phyloP scores from a whole-genome alignment of 2,329 filamentous ascomycete species.

The Elsinoe fawcettii region DNA sequence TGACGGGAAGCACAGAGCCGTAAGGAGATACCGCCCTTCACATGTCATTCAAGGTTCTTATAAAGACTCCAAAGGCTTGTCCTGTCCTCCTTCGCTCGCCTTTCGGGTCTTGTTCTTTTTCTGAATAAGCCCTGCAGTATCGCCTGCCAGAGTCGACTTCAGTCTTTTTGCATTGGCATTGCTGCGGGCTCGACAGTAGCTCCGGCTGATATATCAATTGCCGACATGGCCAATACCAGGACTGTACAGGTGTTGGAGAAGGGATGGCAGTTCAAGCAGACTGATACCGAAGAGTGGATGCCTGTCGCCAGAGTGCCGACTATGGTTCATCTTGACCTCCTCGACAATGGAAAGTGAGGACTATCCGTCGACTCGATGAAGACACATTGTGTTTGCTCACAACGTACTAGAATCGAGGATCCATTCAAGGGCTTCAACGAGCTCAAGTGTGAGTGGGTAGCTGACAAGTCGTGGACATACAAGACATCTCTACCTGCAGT shows the following conservation, averaged over 20 bases:
- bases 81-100: neutral
- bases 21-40: neutral
- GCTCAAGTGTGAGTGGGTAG: conserved; percentile 43
- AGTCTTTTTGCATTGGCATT: neutral
- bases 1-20: neutral
- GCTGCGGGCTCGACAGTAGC: neutral
- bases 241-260: conserved; percentile 28
- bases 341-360: conserved; percentile 39
- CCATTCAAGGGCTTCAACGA: conserved; percentile 46
- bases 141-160: neutral
- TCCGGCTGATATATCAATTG: neutral
- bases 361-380: neutral
- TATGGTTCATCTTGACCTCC: conserved; percentile 42
- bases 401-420: conserved; percentile 37
- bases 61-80: neutral
- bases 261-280: conserved; percentile 42
- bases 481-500: conserved; percentile 34
- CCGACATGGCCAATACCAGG: conserved; percentile 1
- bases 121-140: neutral
- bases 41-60: neutral
- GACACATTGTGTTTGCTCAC: conserved; percentile 4
- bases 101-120: neutral
- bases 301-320: conserved; percentile 39
- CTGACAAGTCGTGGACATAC: conserved; percentile 42
- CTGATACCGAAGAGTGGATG: conserved; percentile 36